phyloP scores from a whole-genome alignment of 352 stramenopile species.

The Pythium periplocum region DNA sequence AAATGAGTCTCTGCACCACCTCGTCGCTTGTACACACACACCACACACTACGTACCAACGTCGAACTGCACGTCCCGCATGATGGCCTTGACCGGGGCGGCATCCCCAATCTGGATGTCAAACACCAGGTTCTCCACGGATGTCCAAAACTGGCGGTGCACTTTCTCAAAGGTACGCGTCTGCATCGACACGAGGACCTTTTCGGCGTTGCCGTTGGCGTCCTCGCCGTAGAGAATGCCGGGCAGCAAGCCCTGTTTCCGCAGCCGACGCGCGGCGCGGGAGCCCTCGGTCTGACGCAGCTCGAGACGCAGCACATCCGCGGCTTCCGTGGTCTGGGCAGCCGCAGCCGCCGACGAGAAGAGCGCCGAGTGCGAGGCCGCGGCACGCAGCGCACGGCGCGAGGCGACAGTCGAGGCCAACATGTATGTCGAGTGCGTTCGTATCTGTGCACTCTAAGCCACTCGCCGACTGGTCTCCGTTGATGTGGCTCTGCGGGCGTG shows the following conservation, averaged over 20 bases:
- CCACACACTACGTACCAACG: conserved; percentile 29
- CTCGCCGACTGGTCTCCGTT: conserved; percentile 3
- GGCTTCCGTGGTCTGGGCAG: conserved; percentile 9
- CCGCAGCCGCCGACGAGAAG: conserved; percentile 35
- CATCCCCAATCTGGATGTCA: conserved; percentile 64
- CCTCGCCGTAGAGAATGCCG: conserved; percentile 82
- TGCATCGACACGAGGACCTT: conserved; percentile 73
- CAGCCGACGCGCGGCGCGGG: conserved; percentile 69
- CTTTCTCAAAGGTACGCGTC: conserved; percentile 68
- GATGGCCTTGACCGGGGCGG: conserved; percentile 63
- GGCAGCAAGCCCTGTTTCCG: conserved; percentile 77
- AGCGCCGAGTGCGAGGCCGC: conserved; percentile 20
- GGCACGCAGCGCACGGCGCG: conserved; percentile 26
- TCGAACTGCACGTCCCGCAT: conserved; percentile 87
- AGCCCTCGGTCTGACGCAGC: conserved; percentile 61
- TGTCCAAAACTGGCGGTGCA: conserved; percentile 84
- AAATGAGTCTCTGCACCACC: background rate
- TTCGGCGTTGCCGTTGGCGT: conserved; percentile 50
- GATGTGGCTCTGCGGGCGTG: conserved; percentile 20
- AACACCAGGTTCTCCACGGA: conserved; percentile 88
- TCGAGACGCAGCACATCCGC: conserved; percentile 49
- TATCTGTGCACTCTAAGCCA: background rate
- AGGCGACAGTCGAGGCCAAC: conserved; percentile 13
- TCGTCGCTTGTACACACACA: background rate
- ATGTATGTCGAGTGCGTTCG: too few relatives aligned